Percentiles rank a stretch among this genome's conserved stretches.
Conservation (phyloP, 257 asterid genomes). For the Voacanga thouarsii region DNA sequence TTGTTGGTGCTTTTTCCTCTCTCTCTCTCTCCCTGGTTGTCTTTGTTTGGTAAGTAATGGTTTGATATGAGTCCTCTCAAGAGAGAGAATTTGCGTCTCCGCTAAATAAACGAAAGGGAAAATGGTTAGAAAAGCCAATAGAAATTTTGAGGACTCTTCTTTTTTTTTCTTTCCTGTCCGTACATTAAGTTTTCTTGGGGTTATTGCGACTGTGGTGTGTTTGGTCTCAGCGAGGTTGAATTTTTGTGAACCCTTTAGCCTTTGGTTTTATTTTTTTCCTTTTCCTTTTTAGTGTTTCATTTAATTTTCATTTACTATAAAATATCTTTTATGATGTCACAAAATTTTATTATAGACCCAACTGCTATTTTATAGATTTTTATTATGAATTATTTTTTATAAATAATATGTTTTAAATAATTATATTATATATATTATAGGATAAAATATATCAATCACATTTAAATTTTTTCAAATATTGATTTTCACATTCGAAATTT, state of each 20-base stretch:
- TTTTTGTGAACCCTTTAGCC: neutral
- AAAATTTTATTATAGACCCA: no score
- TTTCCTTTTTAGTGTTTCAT: neutral
- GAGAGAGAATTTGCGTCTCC: conserved; percentile 7
- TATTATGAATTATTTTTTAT: no score
- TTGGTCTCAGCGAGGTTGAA: neutral
- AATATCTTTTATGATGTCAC: no score
- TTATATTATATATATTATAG: no score
- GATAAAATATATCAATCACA: no score
- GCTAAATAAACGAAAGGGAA: conserved; percentile 11
- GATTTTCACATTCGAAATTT: no score
- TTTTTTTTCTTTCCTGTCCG: neutral
- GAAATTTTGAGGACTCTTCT: neutral
- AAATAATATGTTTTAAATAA: no score
- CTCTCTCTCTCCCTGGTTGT: neutral
- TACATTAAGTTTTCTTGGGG: neutral
- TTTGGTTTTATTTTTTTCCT: neutral
- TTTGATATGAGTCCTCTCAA: conserved; percentile 5
- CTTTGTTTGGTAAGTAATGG: neutral
- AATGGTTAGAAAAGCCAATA: neutral
- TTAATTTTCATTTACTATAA: neutral
- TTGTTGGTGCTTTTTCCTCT: neutral
- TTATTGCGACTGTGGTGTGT: neutral
- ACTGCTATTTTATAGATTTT: no score
- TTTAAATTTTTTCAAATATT: no score